phyloP scores from a whole-genome alignment of 139 green algal species.

The Spirogloea muscicola region DNA sequence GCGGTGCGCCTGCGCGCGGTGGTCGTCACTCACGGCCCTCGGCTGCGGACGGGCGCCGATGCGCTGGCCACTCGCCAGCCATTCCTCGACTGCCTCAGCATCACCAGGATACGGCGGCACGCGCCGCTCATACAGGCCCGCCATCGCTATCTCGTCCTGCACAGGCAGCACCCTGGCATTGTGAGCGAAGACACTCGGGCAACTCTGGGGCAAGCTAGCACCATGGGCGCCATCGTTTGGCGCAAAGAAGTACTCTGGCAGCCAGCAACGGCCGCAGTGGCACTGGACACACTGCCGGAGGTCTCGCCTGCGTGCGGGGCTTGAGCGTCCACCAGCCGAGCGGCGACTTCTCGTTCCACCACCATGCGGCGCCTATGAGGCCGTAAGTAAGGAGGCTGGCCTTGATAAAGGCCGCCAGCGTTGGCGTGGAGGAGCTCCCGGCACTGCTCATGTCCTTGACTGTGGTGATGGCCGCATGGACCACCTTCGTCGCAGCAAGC shows the following conservation, averaged over 20 bases:
- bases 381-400: background rate
- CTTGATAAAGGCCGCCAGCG: no score
- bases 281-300: no score
- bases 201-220: no score
- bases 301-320: background rate
- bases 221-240: no score
- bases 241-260: no score
- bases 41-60: background rate
- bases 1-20: background rate
- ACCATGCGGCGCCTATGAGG: background rate
- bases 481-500: no score
- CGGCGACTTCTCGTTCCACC: background rate
- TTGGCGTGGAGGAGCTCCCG: no score
- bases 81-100: background rate
- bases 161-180: no score
- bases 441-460: no score
- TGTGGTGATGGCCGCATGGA: no score
- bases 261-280: no score
- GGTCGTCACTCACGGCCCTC: background rate
- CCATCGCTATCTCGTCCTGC: conserved; percentile 2
- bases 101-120: background rate
- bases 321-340: background rate
- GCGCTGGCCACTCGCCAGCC: background rate
- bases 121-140: background rate
- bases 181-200: no score